Conservation (phyloP, 495 filamentous ascomycete species). For the Lasiosphaeria ovina region DNA sequence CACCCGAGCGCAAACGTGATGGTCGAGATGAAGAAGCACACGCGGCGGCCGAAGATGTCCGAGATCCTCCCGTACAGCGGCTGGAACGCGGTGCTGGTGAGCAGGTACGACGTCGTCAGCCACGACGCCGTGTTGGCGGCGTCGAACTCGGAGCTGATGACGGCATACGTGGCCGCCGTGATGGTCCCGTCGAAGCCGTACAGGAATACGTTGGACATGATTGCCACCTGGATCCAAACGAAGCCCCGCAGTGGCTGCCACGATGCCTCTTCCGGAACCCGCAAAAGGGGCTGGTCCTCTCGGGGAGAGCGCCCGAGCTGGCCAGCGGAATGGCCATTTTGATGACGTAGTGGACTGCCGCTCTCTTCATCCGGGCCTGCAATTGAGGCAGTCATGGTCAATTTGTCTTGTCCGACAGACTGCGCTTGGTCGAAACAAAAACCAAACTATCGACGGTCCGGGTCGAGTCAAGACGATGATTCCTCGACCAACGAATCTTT, state of each 20-base stretch:
- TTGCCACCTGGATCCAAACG: constrained; percentile 50
- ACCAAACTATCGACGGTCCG: not conserved
- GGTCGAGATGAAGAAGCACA: constrained; percentile 49
- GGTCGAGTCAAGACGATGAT: not conserved
- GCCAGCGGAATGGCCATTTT: not conserved
- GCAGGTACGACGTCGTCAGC: constrained; percentile 74
- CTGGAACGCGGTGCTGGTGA: constrained; percentile 68
- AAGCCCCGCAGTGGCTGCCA: constrained; percentile 41
- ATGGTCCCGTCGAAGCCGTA: constrained; percentile 66
- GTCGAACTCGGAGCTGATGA: constrained; percentile 58
- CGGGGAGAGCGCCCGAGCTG: not conserved
- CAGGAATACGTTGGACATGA: constrained; percentile 66
- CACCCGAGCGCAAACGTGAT: constrained; percentile 47
- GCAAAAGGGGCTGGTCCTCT: constrained; percentile 36
- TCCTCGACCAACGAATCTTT: too few relatives aligned
- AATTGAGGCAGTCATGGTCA: not conserved
- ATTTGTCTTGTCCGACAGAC: too few relatives aligned
- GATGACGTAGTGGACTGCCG: not conserved
- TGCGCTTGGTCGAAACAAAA: not conserved
- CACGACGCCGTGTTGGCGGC: constrained; percentile 56
- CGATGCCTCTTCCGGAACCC: constrained; percentile 28
- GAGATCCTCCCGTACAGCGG: constrained; percentile 47
- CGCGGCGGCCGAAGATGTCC: constrained; percentile 53
- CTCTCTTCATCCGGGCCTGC: not conserved
- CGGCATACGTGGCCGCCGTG: constrained; percentile 62